Evolutionary conservation across 2,329 filamentous ascomycete species (phyloP).

Genomic region (Fusarium phyllophilum): DNA sequence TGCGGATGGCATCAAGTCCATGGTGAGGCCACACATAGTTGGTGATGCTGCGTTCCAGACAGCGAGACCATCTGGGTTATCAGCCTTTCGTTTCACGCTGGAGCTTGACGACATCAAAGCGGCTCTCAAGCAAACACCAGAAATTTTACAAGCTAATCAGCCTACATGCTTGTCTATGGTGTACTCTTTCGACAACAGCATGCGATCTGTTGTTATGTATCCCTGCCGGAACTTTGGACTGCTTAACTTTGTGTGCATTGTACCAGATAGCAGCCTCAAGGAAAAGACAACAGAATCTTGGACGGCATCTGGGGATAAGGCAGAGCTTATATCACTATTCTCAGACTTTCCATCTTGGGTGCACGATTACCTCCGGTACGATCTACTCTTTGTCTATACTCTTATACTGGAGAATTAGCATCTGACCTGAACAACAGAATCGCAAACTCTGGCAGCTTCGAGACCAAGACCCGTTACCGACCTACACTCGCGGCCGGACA

Average conservation of each 20-base stretch:
- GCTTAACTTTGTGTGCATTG: not conserved
- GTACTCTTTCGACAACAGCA: not conserved
- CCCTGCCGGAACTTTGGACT: not conserved
- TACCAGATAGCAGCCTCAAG: not conserved
- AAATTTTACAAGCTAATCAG: not conserved
- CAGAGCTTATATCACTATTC: not conserved
- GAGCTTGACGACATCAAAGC: not conserved
- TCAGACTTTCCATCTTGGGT: not conserved
- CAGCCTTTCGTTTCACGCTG: not conserved
- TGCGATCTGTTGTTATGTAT: not conserved
- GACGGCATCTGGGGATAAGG: not conserved
- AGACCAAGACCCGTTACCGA: not conserved
- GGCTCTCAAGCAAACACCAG: not conserved
- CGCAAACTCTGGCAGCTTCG: not conserved
- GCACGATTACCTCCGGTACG: not conserved
- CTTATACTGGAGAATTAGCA: too few species aligned
- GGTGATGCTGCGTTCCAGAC: not conserved
- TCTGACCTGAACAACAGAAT: not conserved
- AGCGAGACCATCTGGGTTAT: not conserved
- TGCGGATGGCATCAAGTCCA: not conserved
- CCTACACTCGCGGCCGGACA: not conserved
- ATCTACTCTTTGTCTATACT: too few species aligned
- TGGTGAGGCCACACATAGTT: not conserved
- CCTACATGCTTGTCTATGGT: not conserved
- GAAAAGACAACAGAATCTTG: not conserved